phyloP scores from a whole-genome alignment of 1,139 yeast genomes.

The Wickerhamomyces sp. region DNA sequence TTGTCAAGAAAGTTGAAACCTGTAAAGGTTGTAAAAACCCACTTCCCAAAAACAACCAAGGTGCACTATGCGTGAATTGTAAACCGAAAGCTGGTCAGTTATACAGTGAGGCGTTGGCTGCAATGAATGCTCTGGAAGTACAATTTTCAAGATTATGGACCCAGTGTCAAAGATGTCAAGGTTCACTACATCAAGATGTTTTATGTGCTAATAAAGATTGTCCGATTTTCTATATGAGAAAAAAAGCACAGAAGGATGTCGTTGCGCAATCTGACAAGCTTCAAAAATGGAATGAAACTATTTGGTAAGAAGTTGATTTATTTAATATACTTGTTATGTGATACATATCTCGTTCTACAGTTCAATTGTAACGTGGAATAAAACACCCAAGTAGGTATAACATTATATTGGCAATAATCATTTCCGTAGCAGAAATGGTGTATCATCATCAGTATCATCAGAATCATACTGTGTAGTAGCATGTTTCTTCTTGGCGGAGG shows the following conservation, averaged over 20 bases:
- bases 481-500: conserved; percentile 5
- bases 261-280: conserved; percentile 64
- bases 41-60: conserved; percentile 58
- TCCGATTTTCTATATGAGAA: conserved; percentile 96
- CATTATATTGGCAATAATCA: too few relatives aligned
- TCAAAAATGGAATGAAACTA: conserved; percentile 46
- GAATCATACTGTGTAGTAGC: background rate
- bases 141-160: conserved; percentile 94
- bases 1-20: conserved; percentile 83
- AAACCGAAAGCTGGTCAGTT: conserved; percentile 67
- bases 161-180: conserved; percentile 97
- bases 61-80: conserved; percentile 84
- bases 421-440: conserved; percentile 3
- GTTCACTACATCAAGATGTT: conserved; percentile 92
- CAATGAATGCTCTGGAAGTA: conserved; percentile 74
- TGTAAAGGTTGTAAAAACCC: conserved; percentile 90
- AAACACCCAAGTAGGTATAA: background rate
- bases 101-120: conserved; percentile 74
- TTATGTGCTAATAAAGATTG: conserved; percentile 94
- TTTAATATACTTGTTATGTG: too few relatives aligned
- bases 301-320: too few relatives aligned
- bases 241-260: conserved; percentile 88
- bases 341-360: too few relatives aligned
- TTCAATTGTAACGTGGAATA: too few relatives aligned
- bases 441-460: conserved; percentile 7